Base-by-base conservation (phyloP, 2,329 filamentous ascomycete species). In the Pyricularia grisea region DNA sequence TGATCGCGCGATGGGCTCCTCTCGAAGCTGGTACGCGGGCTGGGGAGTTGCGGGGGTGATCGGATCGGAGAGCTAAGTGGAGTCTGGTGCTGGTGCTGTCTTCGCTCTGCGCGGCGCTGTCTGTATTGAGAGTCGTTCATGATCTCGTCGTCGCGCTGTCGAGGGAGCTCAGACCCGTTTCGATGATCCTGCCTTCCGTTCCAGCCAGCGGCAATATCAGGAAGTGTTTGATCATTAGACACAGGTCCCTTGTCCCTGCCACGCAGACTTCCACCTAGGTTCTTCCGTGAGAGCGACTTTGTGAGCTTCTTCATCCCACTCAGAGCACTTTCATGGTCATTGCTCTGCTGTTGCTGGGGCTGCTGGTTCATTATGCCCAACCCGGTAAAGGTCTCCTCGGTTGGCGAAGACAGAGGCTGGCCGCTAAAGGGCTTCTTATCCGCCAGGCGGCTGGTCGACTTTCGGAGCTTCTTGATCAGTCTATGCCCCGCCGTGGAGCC, bases 401-500 rank as follows among this genome's bases (percentile, higher is more conserved):
- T 23, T 17, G 65, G 65, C 31, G 65, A 66, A 20, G 65, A 66
- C 65, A 27, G 4, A 31, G 33, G n/a, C 33, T 33, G 36, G 11
- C 28, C 6, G 42, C 36, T 72, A 20, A 73, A 70, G 68, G 71
- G 73, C 69, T 69, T 70, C 66, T 74, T 70, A 67, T 72, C 31
- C 33, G 80, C 80, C 14, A 78, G 73, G 67, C 75, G 77, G n/a
- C 81, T 81, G 69, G 81, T 77, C 9, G 80, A 83, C 77, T 84
- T 84, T 69, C 86, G 83, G 66, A 87, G 77, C 75, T 85, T 86
- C 79, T 86, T 86, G 69, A 80, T 78, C 27, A 81, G 77, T 71
- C 79, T 81, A 65, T 75, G 74, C 66, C 74, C 71, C 69, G 69
- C 67, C 71, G 67, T 80, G 77, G 71, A 70, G 25, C 71, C 10